phyloP scores from a whole-genome alignment of 768 basidiomycete genomes.

The Auricularia auricula-judae region DNA sequence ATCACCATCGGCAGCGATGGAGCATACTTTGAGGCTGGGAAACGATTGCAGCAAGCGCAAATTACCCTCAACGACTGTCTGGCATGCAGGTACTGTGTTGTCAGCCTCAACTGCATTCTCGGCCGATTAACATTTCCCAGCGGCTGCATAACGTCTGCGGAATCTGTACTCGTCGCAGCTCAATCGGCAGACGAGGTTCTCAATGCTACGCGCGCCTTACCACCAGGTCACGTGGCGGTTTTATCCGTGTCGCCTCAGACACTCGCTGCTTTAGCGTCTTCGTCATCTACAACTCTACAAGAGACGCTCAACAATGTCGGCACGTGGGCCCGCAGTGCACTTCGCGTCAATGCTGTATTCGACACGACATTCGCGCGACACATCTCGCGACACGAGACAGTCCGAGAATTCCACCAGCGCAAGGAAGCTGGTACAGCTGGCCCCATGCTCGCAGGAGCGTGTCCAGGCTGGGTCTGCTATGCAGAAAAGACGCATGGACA shows the following conservation, averaged over 20 bases:
- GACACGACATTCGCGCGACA: constrained; percentile 95
- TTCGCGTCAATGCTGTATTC: constrained; percentile 60
- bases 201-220: constrained; percentile 94
- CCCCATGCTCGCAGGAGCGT: constrained; percentile 92
- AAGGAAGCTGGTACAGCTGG: constrained; percentile 24
- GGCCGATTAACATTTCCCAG: constrained; percentile 27
- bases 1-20: constrained; percentile 81
- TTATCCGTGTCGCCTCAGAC: constrained; percentile 86
- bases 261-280: constrained; percentile 70
- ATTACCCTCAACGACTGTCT: constrained; percentile 96
- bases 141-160: constrained; percentile 97
- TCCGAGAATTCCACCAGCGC: constrained; percentile 71
- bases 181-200: constrained; percentile 82
- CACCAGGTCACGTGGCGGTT: constrained; percentile 58
- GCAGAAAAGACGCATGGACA: constrained; percentile 95
- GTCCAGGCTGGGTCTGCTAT: constrained; percentile 99
- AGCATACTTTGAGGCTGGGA: constrained; percentile 63
- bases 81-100: constrained; percentile 75
- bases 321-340: constrained; percentile 31
- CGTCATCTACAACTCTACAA: constrained; percentile 31
- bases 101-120: not conserved
- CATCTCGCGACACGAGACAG: constrained; percentile 70
- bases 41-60: constrained; percentile 84
- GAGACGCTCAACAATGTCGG: constrained; percentile 47
- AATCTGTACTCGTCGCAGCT: constrained; percentile 77